A percentile compares a stretch with the other conserved stretches of the same genome.
These are phyloP conservation scores for Scenedesmus sp. DNA, from an alignment of 163 green algal genomes.

Conservation along the genomic window DNA sequence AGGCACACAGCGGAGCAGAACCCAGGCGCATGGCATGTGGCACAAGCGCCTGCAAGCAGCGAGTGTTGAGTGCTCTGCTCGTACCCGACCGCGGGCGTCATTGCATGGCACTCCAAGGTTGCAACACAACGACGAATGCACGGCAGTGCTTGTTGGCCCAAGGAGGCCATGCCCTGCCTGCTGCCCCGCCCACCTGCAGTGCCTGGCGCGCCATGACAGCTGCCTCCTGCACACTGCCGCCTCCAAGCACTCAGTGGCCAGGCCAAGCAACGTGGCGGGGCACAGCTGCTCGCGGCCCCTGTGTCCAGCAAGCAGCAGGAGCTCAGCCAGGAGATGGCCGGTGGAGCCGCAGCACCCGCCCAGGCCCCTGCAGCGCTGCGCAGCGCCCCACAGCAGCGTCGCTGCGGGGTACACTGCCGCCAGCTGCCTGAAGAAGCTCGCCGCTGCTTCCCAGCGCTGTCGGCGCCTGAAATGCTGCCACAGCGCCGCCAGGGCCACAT, in stretches of 20 bases:
- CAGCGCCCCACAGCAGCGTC: constrained; percentile 31
- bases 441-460: constrained; percentile 65
- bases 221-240: constrained; percentile 51
- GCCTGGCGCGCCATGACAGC: constrained; percentile 49
- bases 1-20: not conserved
- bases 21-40: not conserved
- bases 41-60: not conserved
- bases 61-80: not conserved
- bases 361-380: constrained; percentile 2
- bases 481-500: constrained; percentile 64
- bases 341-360: not conserved
- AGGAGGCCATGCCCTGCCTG: not conserved
- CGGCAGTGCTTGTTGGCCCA: not conserved
- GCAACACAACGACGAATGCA: not conserved
- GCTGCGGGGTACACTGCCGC: constrained; percentile 22
- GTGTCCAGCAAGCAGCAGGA: constrained; percentile 21
- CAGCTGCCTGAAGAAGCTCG: constrained; percentile 63
- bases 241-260: constrained; percentile 66
- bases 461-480: constrained; percentile 66
- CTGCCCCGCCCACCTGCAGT: not conserved
- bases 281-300: not conserved
- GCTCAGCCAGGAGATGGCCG: constrained; percentile 42
- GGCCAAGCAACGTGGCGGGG: constrained; percentile 56
- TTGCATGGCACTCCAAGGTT: too few relatives aligned
- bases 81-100: too few relatives aligned